A percentile compares a stretch with the other conserved stretches of the same genome.
phyloP scores from a whole-genome alignment of 2,329 filamentous ascomycete species.

The Penicillium palitans region DNA sequence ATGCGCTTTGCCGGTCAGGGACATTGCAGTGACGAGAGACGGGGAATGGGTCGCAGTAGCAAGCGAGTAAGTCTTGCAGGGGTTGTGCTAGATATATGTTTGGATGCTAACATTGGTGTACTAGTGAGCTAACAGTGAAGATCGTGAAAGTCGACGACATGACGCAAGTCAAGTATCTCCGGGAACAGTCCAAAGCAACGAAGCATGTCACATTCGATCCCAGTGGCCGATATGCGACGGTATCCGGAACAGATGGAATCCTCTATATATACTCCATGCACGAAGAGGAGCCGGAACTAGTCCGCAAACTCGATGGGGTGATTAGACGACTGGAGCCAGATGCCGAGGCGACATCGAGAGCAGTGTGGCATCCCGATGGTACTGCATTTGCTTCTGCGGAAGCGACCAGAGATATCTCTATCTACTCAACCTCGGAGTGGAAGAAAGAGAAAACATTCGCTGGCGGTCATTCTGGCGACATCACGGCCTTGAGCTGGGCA shows the following conservation, averaged over 20 bases:
- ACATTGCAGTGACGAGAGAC: slow-evolving; percentile 79
- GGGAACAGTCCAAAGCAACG: slow-evolving; percentile 81
- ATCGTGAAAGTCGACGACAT: slow-evolving; percentile 81
- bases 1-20: slow-evolving; percentile 80
- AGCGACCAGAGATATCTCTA: slow-evolving; percentile 75
- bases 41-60: slow-evolving; percentile 87
- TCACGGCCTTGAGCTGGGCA: slow-evolving; percentile 89
- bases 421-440: slow-evolving; percentile 88
- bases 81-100: not conserved
- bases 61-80: slow-evolving; percentile 66
- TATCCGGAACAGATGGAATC: slow-evolving; percentile 85
- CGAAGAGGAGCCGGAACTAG: slow-evolving; percentile 74
- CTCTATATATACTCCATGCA: slow-evolving; percentile 87
- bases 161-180: slow-evolving; percentile 71
- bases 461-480: slow-evolving; percentile 76
- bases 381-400: slow-evolving; percentile 85
- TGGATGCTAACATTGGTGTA: slow-evolving; percentile 23
- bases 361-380: slow-evolving; percentile 92
- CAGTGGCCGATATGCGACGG: slow-evolving; percentile 69
- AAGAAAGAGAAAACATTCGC: slow-evolving; percentile 78
- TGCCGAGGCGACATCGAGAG: slow-evolving; percentile 70
- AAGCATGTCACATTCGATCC: slow-evolving; percentile 90
- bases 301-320: slow-evolving; percentile 81
- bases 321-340: slow-evolving; percentile 78
- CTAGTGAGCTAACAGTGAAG: slow-evolving; percentile 80